phyloP scores from a whole-genome alignment of 176 grass and related monocot genomes.

The Juncus inflexus region DNA sequence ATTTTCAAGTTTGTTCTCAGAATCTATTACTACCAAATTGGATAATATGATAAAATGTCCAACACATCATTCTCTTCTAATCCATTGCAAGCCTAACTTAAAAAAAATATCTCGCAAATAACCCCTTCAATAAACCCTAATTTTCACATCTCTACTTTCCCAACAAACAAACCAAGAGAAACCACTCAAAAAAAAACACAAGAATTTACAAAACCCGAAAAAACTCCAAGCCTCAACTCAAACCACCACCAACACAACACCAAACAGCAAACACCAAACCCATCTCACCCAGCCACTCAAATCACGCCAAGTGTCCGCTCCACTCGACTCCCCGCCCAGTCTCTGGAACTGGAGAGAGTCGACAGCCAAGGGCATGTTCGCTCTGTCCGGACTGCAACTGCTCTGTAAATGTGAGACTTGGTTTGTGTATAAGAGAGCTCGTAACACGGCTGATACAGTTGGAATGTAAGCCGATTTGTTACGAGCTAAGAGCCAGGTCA shows the following conservation, averaged over 20 bases:
- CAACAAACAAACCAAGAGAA: slow-evolving; percentile 31
- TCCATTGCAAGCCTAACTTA: no score
- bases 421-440: slow-evolving; percentile 81
- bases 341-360: slow-evolving; percentile 90
- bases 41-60: no score
- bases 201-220: slow-evolving; percentile 29
- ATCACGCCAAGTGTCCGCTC: background rate
- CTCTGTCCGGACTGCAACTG: slow-evolving; percentile 82
- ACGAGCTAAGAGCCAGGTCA: slow-evolving; percentile 87
- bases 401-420: slow-evolving; percentile 30
- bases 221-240: slow-evolving; percentile 2
- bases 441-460: slow-evolving; percentile 92
- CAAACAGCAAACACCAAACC: slow-evolving; percentile 4
- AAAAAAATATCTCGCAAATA: background rate
- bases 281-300: background rate
- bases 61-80: no score
- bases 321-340: slow-evolving; percentile 28
- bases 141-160: slow-evolving; percentile 21
- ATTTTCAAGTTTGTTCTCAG: no score
- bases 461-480: slow-evolving; percentile 96
- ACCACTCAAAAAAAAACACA: slow-evolving; percentile 24
- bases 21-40: no score
- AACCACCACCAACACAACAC: slow-evolving; percentile 19
- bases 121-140: background rate
- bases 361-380: slow-evolving; percentile 97